These are phyloP conservation scores for Phytopythium boreale DNA, from an alignment of 352 stramenopile species.

Conservation along the genomic window DNA sequence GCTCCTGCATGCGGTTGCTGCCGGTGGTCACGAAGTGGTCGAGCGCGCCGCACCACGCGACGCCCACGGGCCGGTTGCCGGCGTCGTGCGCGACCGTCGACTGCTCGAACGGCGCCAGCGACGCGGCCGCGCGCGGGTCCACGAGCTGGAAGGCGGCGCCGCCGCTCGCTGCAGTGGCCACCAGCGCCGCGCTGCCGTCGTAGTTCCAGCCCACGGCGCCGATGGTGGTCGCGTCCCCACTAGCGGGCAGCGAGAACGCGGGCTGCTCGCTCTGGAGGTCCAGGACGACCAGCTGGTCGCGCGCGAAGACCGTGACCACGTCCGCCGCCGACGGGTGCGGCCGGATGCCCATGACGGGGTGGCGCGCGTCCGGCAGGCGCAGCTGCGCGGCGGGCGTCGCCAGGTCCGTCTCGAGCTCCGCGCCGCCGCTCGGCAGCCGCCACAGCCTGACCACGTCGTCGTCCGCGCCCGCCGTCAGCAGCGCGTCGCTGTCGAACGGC, in stretches of 20 bases:
- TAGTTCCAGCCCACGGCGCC: constrained; percentile 62
- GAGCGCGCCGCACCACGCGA: constrained; percentile 54
- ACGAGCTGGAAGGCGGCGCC: constrained; percentile 50
- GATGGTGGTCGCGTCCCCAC: constrained; percentile 12
- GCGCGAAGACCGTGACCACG: constrained; percentile 42
- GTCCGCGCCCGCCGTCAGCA: constrained; percentile 60
- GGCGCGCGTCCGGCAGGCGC: constrained; percentile 6
- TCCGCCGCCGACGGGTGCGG: constrained; percentile 54
- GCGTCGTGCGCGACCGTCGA: constrained; percentile 35
- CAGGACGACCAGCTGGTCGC: constrained; percentile 38
- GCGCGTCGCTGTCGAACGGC: constrained; percentile 42
- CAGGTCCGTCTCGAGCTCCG: constrained; percentile 29
- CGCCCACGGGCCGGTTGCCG: constrained; percentile 41
- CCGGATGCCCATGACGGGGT: constrained; percentile 30
- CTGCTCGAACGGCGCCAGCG: not conserved
- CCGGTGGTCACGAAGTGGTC: constrained; percentile 60
- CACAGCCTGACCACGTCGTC: constrained; percentile 50
- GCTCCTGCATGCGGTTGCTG: constrained; percentile 61
- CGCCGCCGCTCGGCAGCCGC: constrained; percentile 29
- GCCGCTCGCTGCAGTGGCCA: constrained; percentile 24
- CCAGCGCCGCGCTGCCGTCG: constrained; percentile 51
- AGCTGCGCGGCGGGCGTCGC: constrained; percentile 13
- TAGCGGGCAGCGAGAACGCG: constrained; percentile 12
- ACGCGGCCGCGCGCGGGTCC: constrained; percentile 38
- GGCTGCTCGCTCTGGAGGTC: constrained; percentile 36